Base-by-base conservation (phyloP, 768 basidiomycete species). In the Russula vinacea region DNA sequence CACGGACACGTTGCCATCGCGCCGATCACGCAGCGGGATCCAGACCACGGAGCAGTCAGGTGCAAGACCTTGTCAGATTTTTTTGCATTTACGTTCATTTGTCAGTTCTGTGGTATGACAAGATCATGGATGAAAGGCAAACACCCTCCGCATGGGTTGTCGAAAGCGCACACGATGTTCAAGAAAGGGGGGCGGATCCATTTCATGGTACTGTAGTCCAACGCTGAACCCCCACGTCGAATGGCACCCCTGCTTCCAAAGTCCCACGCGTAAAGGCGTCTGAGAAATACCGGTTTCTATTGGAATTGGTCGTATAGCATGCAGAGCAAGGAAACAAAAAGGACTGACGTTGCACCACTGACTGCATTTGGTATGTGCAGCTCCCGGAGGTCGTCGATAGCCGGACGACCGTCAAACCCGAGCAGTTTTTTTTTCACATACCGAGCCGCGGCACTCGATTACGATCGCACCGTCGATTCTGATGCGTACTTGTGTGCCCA, bases 311-410 rank as follows among this genome's bases (percentile, higher is more conserved):
- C 59, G 53, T 19, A 61, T 61, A 14, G 67, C 67, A 29, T 68
- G 66, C 24, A 67, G 37, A 17, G 67, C 58, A 26, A 68, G 58
- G 16, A 57, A 64, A 49, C 42, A 62, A 16, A 69, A 62, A n/a
- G n/a, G 22, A 35, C 42, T 7, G 61, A 67, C 8, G 67, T 62
- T 22, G 62, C 16, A 68, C 47, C n/a, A 51, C 53, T 29, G 47
- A 56, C 40, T 35, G 54, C 26, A 29, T 37, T 45, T 8, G 44
- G 37, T 33, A 58, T 45, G 14, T 44, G 26, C 13, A 58, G 52
- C 29, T 47, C 37, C 26, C 54, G 45, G 40, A 66, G 60, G 24
- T 35, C 59, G 32, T 49, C 51, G 10, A 59, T 17, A 4, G 60
- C 55, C 22, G 47, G 61, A 24, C 26, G 39, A 29, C 56, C 62